A percentile compares a stretch with the other conserved stretches of the same genome.
Conservation (phyloP, 257 asterid species). For the Capsicum pubescens region DNA sequence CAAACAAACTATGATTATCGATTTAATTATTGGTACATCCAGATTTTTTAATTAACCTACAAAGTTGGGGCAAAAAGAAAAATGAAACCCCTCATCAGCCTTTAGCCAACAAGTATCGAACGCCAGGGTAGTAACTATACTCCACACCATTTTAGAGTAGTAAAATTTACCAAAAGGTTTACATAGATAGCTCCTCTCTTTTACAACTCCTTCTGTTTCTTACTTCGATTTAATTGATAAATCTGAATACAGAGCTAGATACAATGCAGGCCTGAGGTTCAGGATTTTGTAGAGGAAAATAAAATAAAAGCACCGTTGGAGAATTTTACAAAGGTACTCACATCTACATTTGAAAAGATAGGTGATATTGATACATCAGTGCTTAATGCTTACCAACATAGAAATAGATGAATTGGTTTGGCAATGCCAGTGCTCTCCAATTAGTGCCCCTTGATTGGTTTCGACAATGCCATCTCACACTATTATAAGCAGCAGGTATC, state of each 20-base stretch:
- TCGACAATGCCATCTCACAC: slow-evolving; percentile 9
- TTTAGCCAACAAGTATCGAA: no score
- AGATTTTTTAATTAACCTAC: no score
- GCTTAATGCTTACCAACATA: no score
- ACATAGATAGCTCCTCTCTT: not conserved
- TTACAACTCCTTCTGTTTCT: not conserved
- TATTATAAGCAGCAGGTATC: not conserved
- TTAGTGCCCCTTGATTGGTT: not conserved
- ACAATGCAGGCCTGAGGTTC: not conserved
- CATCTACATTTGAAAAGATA: not conserved
- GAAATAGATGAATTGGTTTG: not conserved
- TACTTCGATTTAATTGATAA: not conserved
- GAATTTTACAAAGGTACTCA: not conserved
- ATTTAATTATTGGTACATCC: no score
- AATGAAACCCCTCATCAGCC: no score
- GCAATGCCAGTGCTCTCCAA: slow-evolving; percentile 12
- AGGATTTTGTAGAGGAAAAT: not conserved
- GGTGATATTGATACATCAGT: not conserved
- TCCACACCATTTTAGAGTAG: no score
- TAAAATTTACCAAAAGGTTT: not conserved
- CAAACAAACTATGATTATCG: no score
- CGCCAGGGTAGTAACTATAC: no score
- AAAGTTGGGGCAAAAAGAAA: no score
- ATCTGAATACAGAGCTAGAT: not conserved
- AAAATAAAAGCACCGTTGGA: not conserved